Base-by-base conservation (phyloP, 1,139 yeast species). In the Groenewaldozyma auringiensis region DNA sequence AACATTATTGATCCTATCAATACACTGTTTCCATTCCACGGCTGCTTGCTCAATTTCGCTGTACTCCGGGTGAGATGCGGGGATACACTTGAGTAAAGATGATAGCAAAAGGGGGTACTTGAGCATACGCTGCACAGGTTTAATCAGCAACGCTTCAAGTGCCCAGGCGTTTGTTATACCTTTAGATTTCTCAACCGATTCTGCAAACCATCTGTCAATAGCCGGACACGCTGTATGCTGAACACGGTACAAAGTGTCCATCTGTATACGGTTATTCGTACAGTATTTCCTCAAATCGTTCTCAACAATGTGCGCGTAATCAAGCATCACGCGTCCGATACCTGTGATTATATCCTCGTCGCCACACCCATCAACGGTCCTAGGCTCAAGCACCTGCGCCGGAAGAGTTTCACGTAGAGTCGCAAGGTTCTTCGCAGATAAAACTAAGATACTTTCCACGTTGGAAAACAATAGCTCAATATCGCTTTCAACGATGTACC, bases 91-190 rank as follows among this genome's bases (percentile, higher is more conserved):
- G 4, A 64, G 43, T 42, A 66, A 45, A 20, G 62, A 50, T 16
- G 52, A 52, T 22, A 69, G 48, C 20, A 70, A 56, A 21, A 70
- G 51, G 0, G 72, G 73, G 45, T 69, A 69, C 50, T 69, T 68
- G 43, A 67, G 58, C 21, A 69, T 49, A 31, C 74, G 54, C 51
- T 69, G 74, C 14, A 69, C 69, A 1, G 74, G 74, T 49, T 69
- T 70, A 50, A 70, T 66, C 25, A 70, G 56, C 32, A 69, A 53
- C 2, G 70, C 57, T 41, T 68, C 74, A 34, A 69, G 52, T 16
- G 69, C 64, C 70, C 71, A 65, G 0, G 73, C 71, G 2, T 60
- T 63, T 1, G 73, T 67, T 31, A 53, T 46, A 9, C 48, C 42
- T 39, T 52, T 48, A 13, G 64, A 58, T 18, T 54, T 51, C 31